phyloP scores from a whole-genome alignment of 176 grass and related monocot genomes.

The Puccinellia tenuiflora region DNA sequence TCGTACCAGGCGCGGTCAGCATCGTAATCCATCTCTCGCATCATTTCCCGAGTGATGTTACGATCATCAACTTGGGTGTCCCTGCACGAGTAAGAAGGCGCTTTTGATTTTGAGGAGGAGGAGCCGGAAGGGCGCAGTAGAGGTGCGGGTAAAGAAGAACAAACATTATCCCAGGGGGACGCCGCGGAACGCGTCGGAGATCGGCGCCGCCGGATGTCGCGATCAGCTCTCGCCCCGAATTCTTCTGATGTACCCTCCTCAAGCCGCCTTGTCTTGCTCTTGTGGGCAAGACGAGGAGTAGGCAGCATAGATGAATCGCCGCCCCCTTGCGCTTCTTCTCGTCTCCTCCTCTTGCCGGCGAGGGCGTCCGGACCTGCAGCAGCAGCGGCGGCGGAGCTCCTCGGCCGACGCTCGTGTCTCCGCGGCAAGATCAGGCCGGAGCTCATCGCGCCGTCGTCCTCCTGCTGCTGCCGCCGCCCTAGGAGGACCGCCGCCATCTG shows the following conservation, averaged over 20 bases:
- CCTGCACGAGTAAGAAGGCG: background rate
- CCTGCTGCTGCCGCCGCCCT: too few relatives aligned
- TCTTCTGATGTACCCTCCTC: too few relatives aligned
- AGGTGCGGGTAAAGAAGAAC: background rate
- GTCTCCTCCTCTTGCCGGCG: background rate
- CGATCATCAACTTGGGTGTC: background rate
- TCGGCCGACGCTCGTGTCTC: too few relatives aligned
- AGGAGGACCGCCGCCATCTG: too few relatives aligned
- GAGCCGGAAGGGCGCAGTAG: background rate
- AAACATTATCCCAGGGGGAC: background rate
- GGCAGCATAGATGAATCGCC: background rate
- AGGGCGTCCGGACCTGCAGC: background rate
- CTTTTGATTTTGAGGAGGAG: background rate
- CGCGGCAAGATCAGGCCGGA: too few relatives aligned
- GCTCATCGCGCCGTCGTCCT: background rate
- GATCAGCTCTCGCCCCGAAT: too few relatives aligned
- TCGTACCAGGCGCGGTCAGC: background rate
- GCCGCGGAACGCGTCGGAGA: too few relatives aligned
- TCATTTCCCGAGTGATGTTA: background rate
- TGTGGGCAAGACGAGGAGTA: background rate
- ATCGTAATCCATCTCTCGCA: background rate
- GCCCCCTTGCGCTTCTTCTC: background rate
- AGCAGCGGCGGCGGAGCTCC: too few relatives aligned
- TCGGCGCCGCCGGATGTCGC: too few relatives aligned
- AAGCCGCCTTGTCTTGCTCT: too few relatives aligned